phyloP scores from a whole-genome alignment of 2,329 filamentous ascomycete genomes.

The Whalleya microplaca region DNA sequence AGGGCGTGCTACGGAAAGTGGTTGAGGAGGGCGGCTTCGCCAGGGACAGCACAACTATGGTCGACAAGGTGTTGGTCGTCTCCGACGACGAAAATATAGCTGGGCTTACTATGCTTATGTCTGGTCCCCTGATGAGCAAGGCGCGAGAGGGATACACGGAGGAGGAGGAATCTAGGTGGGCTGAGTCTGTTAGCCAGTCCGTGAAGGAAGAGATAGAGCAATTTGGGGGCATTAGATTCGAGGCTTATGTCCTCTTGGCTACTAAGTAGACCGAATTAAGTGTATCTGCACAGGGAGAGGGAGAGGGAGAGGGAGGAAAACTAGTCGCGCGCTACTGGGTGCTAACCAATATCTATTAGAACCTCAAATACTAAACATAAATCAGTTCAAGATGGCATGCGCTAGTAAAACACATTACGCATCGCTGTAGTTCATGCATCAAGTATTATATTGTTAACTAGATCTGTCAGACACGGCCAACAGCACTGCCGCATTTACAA shows the following conservation, averaged over 20 bases:
- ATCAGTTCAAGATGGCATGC: conserved; percentile 1
- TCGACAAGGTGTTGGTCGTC: conserved; percentile 31
- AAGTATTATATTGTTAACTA: too few relatives aligned
- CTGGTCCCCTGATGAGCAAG: conserved; percentile 35
- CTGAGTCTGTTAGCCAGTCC: conserved; percentile 24
- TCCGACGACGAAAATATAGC: conserved; percentile 31
- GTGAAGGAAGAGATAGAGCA: conserved; percentile 31
- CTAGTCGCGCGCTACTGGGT: not conserved
- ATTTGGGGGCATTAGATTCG: conserved; percentile 32
- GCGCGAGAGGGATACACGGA: conserved; percentile 34
- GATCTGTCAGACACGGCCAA: too few relatives aligned
- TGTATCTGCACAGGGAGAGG: conserved; percentile 1
- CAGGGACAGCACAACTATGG: conserved; percentile 22
- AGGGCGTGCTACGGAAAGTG: conserved; percentile 30
- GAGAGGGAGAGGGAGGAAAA: not conserved
- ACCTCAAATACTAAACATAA: too few relatives aligned
- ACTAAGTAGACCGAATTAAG: conserved; percentile 26
- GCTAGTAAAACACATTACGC: too few relatives aligned
- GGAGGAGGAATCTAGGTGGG: conserved; percentile 31
- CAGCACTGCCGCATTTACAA: too few relatives aligned
- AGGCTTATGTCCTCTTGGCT: conserved; percentile 32
- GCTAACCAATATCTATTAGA: not conserved
- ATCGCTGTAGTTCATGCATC: too few relatives aligned
- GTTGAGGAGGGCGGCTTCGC: conserved; percentile 32
- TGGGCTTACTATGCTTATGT: conserved; percentile 34